phyloP scores from a whole-genome alignment of 257 asterid species.

The Cordia subcordata region DNA sequence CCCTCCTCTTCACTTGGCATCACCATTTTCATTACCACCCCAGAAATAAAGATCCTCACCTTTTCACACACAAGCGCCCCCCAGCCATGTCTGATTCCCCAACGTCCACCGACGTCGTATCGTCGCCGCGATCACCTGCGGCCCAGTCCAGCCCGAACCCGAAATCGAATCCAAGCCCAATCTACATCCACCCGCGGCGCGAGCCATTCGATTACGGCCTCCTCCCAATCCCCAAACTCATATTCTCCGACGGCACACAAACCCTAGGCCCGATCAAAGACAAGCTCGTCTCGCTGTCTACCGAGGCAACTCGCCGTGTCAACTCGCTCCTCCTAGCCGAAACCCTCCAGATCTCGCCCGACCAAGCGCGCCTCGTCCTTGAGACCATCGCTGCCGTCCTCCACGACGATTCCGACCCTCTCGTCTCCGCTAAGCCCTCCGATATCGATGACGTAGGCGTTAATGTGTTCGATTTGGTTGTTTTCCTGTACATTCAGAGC shows the following conservation, averaged over 20 bases:
- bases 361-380: slow-evolving; percentile 65
- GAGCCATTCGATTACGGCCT: slow-evolving; percentile 91
- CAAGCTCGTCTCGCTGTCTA: slow-evolving; percentile 47
- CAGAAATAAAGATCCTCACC: neutral
- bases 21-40: neutral
- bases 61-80: slow-evolving; percentile 1
- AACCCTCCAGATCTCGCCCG: slow-evolving; percentile 54
- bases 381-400: slow-evolving; percentile 58
- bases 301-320: slow-evolving; percentile 40
- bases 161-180: neutral
- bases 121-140: slow-evolving; percentile 18
- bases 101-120: slow-evolving; percentile 3
- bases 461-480: slow-evolving; percentile 67
- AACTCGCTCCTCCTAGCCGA: slow-evolving; percentile 35
- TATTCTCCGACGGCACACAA: slow-evolving; percentile 69
- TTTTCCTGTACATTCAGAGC: slow-evolving; percentile 70
- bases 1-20: neutral
- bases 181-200: slow-evolving; percentile 65
- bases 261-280: slow-evolving; percentile 63
- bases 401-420: slow-evolving; percentile 57
- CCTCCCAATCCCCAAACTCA: slow-evolving; percentile 72
- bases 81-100: slow-evolving; percentile 21
- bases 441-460: slow-evolving; percentile 61
- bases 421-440: slow-evolving; percentile 33
- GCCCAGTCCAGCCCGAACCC: slow-evolving; percentile 12